These are phyloP conservation scores for Cyphellophora europaea DNA, from an alignment of 2,329 filamentous ascomycete genomes.

Conservation along the genomic window DNA sequence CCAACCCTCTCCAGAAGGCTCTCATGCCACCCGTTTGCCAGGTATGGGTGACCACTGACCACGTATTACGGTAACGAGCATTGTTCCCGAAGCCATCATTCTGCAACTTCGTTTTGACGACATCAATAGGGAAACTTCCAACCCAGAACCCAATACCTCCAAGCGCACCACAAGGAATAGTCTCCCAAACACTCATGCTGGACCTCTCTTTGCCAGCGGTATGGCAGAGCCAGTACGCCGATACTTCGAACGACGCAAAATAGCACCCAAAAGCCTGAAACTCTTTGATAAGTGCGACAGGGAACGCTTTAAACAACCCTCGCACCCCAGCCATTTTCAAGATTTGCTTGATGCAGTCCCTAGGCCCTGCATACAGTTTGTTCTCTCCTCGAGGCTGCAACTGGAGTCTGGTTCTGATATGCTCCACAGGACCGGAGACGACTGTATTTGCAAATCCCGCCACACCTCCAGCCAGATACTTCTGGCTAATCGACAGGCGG, in stretches of 20 bases:
- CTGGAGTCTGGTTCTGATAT: slow-evolving; percentile 10
- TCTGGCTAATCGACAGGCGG: slow-evolving; percentile 1
- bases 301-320: slow-evolving; percentile 8
- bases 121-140: slow-evolving; percentile 12
- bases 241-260: slow-evolving; percentile 8
- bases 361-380: slow-evolving; percentile 7
- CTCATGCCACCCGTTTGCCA: slow-evolving; percentile 4
- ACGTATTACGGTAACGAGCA: slow-evolving; percentile 5
- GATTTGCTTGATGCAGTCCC: slow-evolving; percentile 7
- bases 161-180: slow-evolving; percentile 7
- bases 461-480: slow-evolving; percentile 6
- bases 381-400: slow-evolving; percentile 3
- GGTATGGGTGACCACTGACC: slow-evolving; percentile 3
- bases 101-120: slow-evolving; percentile 9
- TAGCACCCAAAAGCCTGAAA: slow-evolving; percentile 9
- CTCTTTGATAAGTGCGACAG: slow-evolving; percentile 4
- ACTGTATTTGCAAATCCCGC: slow-evolving; percentile 9
- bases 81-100: slow-evolving; percentile 7
- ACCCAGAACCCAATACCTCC: slow-evolving; percentile 9
- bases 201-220: slow-evolving; percentile 2
- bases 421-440: slow-evolving; percentile 7
- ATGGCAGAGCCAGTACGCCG: slow-evolving; percentile 2
- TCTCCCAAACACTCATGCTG: slow-evolving; percentile 2
- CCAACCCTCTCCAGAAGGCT: slow-evolving; percentile 9
- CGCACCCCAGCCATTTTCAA: not conserved